A percentile compares a stretch with the other conserved stretches of the same genome.
Conservation (phyloP, 225 moss, liverwort and hornwort species). For the Marchantia polymorpha region DNA sequence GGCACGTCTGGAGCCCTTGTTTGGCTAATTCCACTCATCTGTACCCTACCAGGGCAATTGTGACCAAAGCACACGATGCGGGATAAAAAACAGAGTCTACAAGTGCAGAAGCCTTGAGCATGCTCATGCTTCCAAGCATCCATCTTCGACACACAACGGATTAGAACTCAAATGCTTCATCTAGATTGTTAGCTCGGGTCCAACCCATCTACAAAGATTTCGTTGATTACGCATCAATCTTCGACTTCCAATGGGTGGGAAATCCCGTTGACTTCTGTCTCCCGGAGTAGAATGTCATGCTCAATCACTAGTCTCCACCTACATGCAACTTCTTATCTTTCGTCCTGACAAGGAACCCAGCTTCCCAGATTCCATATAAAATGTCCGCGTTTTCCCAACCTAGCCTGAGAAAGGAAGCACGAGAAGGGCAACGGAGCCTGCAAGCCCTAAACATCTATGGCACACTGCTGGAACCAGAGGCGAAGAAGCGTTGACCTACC, state of each 20-base stretch:
- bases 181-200: background rate
- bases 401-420: background rate
- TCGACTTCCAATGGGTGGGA: background rate
- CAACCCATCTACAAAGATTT: background rate
- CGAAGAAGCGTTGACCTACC: conserved; percentile 16
- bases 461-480: background rate
- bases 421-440: background rate
- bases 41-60: no score
- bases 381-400: background rate
- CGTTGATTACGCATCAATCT: background rate
- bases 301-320: background rate
- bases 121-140: no score
- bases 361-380: background rate
- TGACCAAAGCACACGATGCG: no score
- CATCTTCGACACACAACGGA: no score
- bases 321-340: background rate
- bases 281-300: background rate
- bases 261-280: background rate
- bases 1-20: no score
- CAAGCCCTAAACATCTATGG: background rate
- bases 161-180: background rate
- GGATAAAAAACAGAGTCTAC: no score
- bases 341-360: background rate
- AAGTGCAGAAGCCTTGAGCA: no score
- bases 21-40: no score